Evolutionary conservation across 2,329 filamentous ascomycete species (phyloP), one percentile per base, ranked within the genome.

Genomic region (Aureobasidium sp.): DNA sequence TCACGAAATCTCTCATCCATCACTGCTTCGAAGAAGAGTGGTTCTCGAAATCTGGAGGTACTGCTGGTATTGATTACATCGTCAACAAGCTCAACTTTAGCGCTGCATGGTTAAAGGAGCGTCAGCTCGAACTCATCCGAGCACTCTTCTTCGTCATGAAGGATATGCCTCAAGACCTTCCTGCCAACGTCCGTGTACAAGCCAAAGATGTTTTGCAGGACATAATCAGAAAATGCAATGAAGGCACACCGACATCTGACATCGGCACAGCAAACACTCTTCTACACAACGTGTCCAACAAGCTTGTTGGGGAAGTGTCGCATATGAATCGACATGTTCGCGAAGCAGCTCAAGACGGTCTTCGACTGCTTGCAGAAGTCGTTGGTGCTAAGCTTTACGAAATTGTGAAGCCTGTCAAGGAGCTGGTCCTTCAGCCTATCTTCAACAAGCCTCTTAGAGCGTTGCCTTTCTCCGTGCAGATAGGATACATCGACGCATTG

Each of bases 131-230:
- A 61, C 92, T 96, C 67, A 86, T 94, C 61, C 85, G 90, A 55
- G 90, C 92, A n/a, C 79, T 99, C 60, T 87, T 96, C 75, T 96
- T 95, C 74, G 92, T 99, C 65, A 90, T 99, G 77, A 99, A 99
- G 75, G 94, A 99, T 70, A 96, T 96, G 82, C 94, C 95, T 0
- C 84, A 89, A 60, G 94, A 99, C 71, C 81, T 99, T 1, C 93
- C 95, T 1, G 91, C 95, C 60, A 92, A 88, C 69, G 96, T 94
- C 1, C 83, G 94, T 37, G 80, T 86, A 35, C 85, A 90, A 62
- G 92, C 94, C 0, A 89, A 95, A 73, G 82, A 86, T 21, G 95
- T 93, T 0, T 79, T 99, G 23, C 86, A 93, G 67, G 81, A 89
- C 43, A 83, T 97, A 31, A 79, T 96, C 35, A 80, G 82, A 61